A percentile compares a stretch with the other conserved stretches of the same genome.
Conservation (phyloP, 176 grass and related monocot species). For the Oryza longistaminata region DNA sequence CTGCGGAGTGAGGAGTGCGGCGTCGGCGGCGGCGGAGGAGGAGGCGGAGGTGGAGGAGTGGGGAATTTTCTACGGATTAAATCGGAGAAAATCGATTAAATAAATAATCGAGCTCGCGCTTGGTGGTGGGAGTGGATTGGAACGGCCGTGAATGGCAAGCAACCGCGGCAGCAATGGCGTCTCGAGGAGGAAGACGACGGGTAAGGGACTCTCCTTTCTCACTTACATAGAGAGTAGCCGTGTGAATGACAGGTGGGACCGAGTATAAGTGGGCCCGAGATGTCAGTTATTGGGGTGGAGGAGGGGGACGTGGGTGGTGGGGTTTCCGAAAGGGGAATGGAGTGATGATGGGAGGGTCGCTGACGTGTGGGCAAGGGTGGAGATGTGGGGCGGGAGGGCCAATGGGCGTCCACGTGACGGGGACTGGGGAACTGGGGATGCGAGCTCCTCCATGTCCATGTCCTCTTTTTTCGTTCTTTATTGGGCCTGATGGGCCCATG, state of each 20-base stretch:
- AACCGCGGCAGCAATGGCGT: slow-evolving; percentile 21
- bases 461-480: not conserved
- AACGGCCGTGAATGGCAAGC: not conserved
- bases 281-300: not conserved
- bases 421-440: not conserved
- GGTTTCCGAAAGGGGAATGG: not conserved
- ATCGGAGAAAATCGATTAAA: slow-evolving; percentile 5
- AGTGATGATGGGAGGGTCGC: not conserved
- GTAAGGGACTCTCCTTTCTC: not conserved
- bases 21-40: not conserved
- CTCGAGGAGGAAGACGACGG: slow-evolving; percentile 36
- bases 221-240: not conserved
- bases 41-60: no score
- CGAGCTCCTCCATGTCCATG: not conserved
- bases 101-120: not conserved
- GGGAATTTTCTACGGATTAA: not conserved
- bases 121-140: slow-evolving; percentile 26
- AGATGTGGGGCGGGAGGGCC: not conserved
- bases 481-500: not conserved
- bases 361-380: not conserved
- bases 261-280: fast-evolving
- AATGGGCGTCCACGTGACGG: slow-evolving; percentile 47
- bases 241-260: not conserved
- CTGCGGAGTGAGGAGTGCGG: not conserved
- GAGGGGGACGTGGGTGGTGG: not conserved